Conservation (phyloP, 495 filamentous ascomycete species). For the Aspergillus ostianus region DNA sequence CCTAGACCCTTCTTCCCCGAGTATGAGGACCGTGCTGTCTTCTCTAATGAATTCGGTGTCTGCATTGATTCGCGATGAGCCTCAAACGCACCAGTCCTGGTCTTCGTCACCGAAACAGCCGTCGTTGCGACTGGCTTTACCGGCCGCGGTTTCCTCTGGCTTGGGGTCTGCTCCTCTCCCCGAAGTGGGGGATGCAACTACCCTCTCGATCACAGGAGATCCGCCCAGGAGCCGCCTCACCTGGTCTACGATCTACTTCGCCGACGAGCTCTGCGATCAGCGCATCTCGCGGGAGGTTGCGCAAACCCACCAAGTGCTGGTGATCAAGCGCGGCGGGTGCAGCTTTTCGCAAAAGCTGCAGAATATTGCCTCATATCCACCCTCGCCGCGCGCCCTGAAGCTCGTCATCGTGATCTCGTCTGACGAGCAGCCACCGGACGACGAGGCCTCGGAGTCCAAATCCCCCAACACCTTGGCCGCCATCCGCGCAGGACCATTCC, state of each 20-base stretch:
- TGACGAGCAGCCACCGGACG: slow-evolving; percentile 33
- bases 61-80: slow-evolving; percentile 48
- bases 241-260: slow-evolving; percentile 71
- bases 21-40: slow-evolving; percentile 51
- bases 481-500: slow-evolving; percentile 37
- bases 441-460: slow-evolving; percentile 1
- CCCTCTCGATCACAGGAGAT: slow-evolving; percentile 38
- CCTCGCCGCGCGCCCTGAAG: slow-evolving; percentile 59
- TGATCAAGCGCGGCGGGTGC: slow-evolving; percentile 82
- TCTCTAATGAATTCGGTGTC: slow-evolving; percentile 60
- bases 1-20: slow-evolving; percentile 43
- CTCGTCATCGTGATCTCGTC: slow-evolving; percentile 80
- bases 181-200: slow-evolving; percentile 57
- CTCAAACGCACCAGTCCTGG: slow-evolving; percentile 29
- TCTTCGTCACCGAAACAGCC: slow-evolving; percentile 19
- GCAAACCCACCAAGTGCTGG: slow-evolving; percentile 71
- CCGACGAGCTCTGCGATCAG: slow-evolving; percentile 63
- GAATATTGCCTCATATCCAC: slow-evolving; percentile 76
- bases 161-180: slow-evolving; percentile 74
- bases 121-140: slow-evolving; percentile 47
- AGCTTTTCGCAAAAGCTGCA: slow-evolving; percentile 78
- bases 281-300: slow-evolving; percentile 59
- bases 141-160: slow-evolving; percentile 72
- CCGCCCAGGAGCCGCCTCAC: slow-evolving; percentile 47
- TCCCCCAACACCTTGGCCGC: slow-evolving; percentile 31